A percentile compares a stretch with the other conserved stretches of the same genome.
Conservation (phyloP, 192 early-diverging fungal species). For the Mortierella hygrophila region DNA sequence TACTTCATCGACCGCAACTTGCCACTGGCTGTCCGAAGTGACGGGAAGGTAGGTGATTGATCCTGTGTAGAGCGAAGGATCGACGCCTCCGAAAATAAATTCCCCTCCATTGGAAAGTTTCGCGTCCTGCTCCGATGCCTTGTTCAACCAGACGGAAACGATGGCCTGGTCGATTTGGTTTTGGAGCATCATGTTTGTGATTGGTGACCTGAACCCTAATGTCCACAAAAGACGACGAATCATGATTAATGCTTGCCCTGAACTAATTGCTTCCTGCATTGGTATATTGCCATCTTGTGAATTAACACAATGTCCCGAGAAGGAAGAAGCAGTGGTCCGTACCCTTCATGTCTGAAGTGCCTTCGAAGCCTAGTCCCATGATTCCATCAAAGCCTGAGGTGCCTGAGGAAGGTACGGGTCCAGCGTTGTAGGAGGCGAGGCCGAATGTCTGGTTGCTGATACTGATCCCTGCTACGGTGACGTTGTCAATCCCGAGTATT, state of each 20-base stretch:
- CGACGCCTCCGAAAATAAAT: constrained; percentile 90
- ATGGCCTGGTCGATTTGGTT: constrained; percentile 80
- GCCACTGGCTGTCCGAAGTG: constrained; percentile 67
- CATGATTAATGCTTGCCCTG: background rate
- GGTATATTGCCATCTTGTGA: too few species aligned
- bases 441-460: constrained; percentile 61
- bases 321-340: constrained; percentile 57
- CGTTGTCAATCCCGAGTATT: constrained; percentile 60
- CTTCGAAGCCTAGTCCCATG: constrained; percentile 67
- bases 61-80: constrained; percentile 63
- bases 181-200: constrained; percentile 56
- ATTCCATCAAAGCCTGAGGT: constrained; percentile 66
- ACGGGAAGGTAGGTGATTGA: constrained; percentile 60
- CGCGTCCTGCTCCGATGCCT: constrained; percentile 69
- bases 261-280: background rate
- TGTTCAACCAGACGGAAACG: constrained; percentile 91
- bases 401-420: constrained; percentile 56
- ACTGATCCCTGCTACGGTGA: constrained; percentile 56
- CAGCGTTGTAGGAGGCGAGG: constrained; percentile 59
- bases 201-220: constrained; percentile 44
- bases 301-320: background rate
- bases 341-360: constrained; percentile 58
- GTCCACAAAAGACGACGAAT: background rate
- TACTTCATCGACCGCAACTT: constrained; percentile 60
- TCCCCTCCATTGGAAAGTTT: constrained; percentile 76